Percentiles rank a stretch among this genome's conserved stretches.
phyloP scores from a whole-genome alignment of 306 rosid genomes.

The Rosa multiflora region DNA sequence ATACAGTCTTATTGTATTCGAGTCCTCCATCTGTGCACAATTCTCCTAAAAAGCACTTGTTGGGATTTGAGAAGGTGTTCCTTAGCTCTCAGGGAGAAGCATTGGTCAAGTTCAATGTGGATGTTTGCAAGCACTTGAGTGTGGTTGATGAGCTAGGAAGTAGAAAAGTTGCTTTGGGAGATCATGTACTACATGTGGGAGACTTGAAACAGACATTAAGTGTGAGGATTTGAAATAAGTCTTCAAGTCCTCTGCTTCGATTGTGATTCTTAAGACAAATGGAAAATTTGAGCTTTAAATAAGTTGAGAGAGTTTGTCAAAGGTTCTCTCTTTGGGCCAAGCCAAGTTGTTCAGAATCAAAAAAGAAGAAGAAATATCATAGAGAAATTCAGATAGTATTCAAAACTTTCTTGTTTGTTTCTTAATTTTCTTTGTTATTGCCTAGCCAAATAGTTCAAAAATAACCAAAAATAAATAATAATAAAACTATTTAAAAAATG shows the following conservation, averaged over 20 bases:
- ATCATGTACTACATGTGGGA: conserved; percentile 82
- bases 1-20: conserved; percentile 65
- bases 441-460: neutral
- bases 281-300: conserved; percentile 26
- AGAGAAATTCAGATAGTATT: neutral
- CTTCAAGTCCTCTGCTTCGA: conserved; percentile 31
- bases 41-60: conserved; percentile 78
- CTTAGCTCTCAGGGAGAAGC: conserved; percentile 48
- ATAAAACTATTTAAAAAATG: neutral
- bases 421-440: too few relatives aligned
- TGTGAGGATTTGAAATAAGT: conserved; percentile 67
- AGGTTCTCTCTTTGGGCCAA: conserved; percentile 14
- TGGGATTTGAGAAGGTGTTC: conserved; percentile 72
- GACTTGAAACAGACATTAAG: conserved; percentile 63
- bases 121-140: conserved; percentile 87
- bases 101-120: conserved; percentile 62
- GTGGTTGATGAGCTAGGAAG: conserved; percentile 83
- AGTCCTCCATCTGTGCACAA: conserved; percentile 76
- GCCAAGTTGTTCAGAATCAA: neutral
- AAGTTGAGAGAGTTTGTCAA: conserved; percentile 27
- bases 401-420: neutral
- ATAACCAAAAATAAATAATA: neutral
- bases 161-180: conserved; percentile 74
- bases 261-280: conserved; percentile 16
- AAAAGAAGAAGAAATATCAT: neutral